phyloP scores from a whole-genome alignment of 2,329 filamentous ascomycete genomes.

The Gaeumannomyces sp. region DNA sequence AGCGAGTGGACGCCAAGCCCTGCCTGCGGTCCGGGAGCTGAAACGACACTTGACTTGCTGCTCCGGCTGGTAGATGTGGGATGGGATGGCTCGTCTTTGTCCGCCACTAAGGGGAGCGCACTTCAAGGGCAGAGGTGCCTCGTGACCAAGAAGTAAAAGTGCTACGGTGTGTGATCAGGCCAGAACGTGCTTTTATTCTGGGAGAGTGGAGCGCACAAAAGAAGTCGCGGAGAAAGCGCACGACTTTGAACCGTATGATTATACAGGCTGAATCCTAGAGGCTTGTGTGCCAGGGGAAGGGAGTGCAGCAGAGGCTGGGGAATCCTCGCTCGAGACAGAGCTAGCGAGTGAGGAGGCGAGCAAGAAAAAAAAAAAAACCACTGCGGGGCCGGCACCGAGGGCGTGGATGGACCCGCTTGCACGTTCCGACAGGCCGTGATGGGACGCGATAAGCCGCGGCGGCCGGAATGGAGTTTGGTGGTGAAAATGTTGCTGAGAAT shows the following conservation, averaged over 20 bases:
- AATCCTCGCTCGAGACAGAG: not conserved
- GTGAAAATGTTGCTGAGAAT: not conserved
- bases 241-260: not conserved
- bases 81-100: too few species aligned
- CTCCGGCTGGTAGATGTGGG: too few species aligned
- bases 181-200: not conserved
- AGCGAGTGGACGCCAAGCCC: not conserved
- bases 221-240: not conserved
- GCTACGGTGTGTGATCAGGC: not conserved
- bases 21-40: not conserved
- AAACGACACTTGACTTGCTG: not conserved
- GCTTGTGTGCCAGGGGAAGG: too few species aligned
- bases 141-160: not conserved
- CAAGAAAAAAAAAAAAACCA: not conserved
- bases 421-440: not conserved
- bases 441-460: not conserved
- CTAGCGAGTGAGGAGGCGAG: not conserved
- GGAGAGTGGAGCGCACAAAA: not conserved
- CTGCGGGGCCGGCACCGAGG: not conserved
- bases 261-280: not conserved
- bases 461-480: too few species aligned
- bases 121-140: not conserved
- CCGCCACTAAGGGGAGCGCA: too few species aligned
- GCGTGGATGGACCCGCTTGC: slow-evolving; percentile 2
- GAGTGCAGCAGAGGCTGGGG: not conserved